Percentiles rank a stretch among this genome's conserved stretches.
phyloP scores from a whole-genome alignment of 1,284 basidiomycete genomes.

The Chiua sp. region DNA sequence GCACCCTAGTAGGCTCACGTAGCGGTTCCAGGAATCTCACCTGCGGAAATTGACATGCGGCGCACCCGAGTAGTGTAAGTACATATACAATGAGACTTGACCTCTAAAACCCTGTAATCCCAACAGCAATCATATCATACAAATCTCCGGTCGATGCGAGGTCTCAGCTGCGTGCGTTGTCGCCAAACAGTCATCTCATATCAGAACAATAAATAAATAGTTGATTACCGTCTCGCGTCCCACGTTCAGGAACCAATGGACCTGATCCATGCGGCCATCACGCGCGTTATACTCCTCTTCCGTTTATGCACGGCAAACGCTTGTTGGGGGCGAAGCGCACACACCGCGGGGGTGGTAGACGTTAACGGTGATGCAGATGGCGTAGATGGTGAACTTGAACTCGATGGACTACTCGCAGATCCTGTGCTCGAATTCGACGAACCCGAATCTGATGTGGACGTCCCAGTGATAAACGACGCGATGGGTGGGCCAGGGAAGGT shows the following conservation, averaged over 20 bases:
- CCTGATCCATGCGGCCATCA: slow-evolving; percentile 29
- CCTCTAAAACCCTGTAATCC: neutral
- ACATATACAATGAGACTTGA: slow-evolving; percentile 3
- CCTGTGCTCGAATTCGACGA: slow-evolving; percentile 39
- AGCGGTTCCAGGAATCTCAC: neutral
- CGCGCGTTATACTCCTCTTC: slow-evolving; percentile 14
- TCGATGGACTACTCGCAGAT: slow-evolving; percentile 46
- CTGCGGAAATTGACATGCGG: neutral
- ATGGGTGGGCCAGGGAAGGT: slow-evolving; percentile 57
- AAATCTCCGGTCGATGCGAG: neutral
- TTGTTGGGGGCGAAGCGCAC: slow-evolving; percentile 26
- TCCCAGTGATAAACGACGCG: slow-evolving; percentile 44
- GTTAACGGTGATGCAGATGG: slow-evolving; percentile 14
- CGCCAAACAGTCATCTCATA: neutral
- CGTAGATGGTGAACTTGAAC: slow-evolving; percentile 9
- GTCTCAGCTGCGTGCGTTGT: neutral
- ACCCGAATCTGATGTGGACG: slow-evolving; percentile 12
- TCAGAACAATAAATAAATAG: neutral
- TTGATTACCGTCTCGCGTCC: neutral
- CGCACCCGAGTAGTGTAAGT: neutral
- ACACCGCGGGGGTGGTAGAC: slow-evolving; percentile 11
- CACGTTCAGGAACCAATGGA: slow-evolving; percentile 22
- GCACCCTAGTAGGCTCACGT: too few species aligned
- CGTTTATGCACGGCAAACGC: slow-evolving; percentile 22
- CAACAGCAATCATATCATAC: neutral